phyloP scores from a whole-genome alignment of 2,329 filamentous ascomycete species.

The Arthrobotrys sphaeroides region DNA sequence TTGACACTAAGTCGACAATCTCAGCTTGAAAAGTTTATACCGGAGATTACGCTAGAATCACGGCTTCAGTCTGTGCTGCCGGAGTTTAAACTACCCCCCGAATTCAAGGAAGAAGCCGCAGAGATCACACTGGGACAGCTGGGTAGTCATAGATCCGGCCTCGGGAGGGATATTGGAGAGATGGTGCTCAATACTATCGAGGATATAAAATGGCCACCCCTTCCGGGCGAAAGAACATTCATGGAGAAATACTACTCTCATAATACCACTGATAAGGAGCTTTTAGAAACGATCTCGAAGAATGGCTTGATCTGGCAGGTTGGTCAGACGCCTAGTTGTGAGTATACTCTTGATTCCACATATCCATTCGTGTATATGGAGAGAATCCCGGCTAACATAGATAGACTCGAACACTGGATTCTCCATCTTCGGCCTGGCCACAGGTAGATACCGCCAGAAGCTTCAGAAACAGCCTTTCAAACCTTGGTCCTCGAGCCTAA shows the following conservation, averaged over 20 bases:
- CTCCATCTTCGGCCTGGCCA: conserved; percentile 35
- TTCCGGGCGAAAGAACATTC: background rate
- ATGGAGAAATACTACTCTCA: conserved; percentile 23
- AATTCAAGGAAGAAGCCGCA: conserved; percentile 27
- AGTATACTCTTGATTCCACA: background rate
- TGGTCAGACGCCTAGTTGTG: conserved; percentile 39
- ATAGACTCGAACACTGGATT: conserved; percentile 49
- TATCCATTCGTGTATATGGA: background rate
- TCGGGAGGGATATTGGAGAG: conserved; percentile 44
- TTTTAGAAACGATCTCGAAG: background rate
- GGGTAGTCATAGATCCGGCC: conserved; percentile 33
- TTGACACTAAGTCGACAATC: conserved; percentile 26
- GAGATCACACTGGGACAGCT: conserved; percentile 40
- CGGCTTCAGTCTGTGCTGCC: conserved; percentile 34
- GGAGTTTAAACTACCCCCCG: conserved; percentile 32
- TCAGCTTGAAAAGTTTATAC: conserved; percentile 8
- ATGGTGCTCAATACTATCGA: conserved; percentile 1
- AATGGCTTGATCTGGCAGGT: conserved; percentile 32
- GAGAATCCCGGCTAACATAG: background rate
- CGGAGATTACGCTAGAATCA: conserved; percentile 25
- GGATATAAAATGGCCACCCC: conserved; percentile 35
- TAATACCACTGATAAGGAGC: conserved; percentile 19
- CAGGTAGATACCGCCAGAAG: conserved; percentile 34
- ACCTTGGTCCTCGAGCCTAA: conserved; percentile 14
- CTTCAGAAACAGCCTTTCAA: conserved; percentile 10